Conservation (phyloP, 2,329 filamentous ascomycete species). For the Botrytis elliptica region DNA sequence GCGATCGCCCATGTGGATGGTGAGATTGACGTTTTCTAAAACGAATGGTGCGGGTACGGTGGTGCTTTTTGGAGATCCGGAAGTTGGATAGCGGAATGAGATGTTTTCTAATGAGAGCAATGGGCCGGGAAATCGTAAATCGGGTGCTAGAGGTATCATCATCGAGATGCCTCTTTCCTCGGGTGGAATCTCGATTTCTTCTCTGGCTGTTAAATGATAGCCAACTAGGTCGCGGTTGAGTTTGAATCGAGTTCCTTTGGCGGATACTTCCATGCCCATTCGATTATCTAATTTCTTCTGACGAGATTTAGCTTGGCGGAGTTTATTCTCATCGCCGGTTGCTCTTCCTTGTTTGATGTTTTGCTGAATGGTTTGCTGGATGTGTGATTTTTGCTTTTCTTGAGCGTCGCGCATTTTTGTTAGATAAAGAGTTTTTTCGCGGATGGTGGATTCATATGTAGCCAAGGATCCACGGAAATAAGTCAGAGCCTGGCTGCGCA, state of each 20-base stretch:
- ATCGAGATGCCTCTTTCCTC: slow-evolving; percentile 60
- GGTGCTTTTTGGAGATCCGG: slow-evolving; percentile 25
- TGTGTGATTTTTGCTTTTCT: slow-evolving; percentile 76
- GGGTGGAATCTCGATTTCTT: slow-evolving; percentile 68
- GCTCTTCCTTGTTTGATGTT: slow-evolving; percentile 74
- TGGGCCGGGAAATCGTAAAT: slow-evolving; percentile 72
- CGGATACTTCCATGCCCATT: slow-evolving; percentile 72
- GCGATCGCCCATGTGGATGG: slow-evolving; percentile 70
- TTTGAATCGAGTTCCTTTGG: slow-evolving; percentile 74
- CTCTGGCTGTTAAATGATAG: slow-evolving; percentile 56
- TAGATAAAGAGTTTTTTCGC: slow-evolving; percentile 67
- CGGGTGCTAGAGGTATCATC: slow-evolving; percentile 59
- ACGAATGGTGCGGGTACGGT: slow-evolving; percentile 43
- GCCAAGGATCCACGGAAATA: slow-evolving; percentile 75
- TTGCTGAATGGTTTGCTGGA: slow-evolving; percentile 72
- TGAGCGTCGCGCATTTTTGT: slow-evolving; percentile 78
- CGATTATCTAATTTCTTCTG: slow-evolving; percentile 83
- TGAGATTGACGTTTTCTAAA: slow-evolving; percentile 63
- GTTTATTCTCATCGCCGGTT: slow-evolving; percentile 79
- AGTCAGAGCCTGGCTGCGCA: slow-evolving; percentile 68
- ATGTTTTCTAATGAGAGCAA: slow-evolving; percentile 70
- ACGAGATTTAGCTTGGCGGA: slow-evolving; percentile 79
- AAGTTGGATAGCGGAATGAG: slow-evolving; percentile 59
- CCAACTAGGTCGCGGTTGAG: slow-evolving; percentile 71
- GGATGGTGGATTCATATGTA: slow-evolving; percentile 66